Evolutionary conservation across 129 eudicot species (phyloP), one percentile per base, ranked within the genome.

Genomic region (Lonicera japonica): DNA sequence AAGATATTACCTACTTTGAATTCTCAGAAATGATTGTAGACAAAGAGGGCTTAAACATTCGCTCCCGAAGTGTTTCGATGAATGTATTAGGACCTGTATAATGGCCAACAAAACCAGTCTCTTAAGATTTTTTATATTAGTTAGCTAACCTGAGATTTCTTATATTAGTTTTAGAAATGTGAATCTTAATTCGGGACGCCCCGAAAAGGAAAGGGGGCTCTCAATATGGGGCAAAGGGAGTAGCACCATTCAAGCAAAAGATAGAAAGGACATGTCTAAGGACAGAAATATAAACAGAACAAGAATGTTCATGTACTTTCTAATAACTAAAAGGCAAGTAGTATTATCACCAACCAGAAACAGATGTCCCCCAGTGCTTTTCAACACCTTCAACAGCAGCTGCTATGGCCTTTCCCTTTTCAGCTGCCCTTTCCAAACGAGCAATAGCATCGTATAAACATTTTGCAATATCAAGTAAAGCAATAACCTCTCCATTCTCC

Each of bases 311-410:
- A n/a, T n/a, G n/a, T n/a, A n/a, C n/a, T n/a, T n/a, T n/a, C n/a
- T n/a, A n/a, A n/a, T n/a, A n/a, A n/a, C n/a, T n/a, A n/a, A n/a
- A n/a, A n/a, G n/a, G n/a, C n/a, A n/a, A n/a, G n/a, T n/a, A n/a
- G 36, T 21, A 74, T 7, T 47, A 67, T 70, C 52, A 83, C 82
- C 40, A 67, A 88, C 99, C 92, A 45, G 96, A 77, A 47, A 69
- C 77, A 58, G 96, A 77, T 18, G 95, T 62, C 11, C 99, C 99
- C 96, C 96, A 94, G 67, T 83, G 86, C 62, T 79, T 94, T 47
- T 94, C 99, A 74, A 92, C 99, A 56, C 99, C 99, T 75, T 92
- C 99, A 82, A 94, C 96, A 54, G 99, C 99, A 63, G 99, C 96
- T 12, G 95, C 95, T 60, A 94, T 94, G 34, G 99, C 99, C 79